These are phyloP conservation scores for Arctium minus DNA, from an alignment of 129 eudicot genomes.

Conservation along the genomic window DNA sequence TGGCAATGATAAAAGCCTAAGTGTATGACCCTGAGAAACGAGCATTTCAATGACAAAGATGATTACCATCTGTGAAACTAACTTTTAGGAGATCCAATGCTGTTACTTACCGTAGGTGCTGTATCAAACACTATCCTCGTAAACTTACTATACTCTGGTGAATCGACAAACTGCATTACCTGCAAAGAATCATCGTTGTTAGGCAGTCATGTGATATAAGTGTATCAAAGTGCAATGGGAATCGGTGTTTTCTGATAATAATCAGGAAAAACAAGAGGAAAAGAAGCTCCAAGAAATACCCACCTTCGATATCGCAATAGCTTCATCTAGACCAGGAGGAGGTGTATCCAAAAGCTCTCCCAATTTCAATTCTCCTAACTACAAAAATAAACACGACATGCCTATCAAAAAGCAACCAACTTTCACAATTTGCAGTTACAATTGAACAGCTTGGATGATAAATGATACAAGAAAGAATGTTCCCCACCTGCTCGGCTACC, in stretches of 20 bases:
- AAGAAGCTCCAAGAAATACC: not conserved
- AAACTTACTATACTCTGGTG: conserved; percentile 49
- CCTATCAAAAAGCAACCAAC: conserved; percentile 1
- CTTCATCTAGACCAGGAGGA: conserved; percentile 76
- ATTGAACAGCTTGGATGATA: not conserved
- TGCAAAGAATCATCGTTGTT: conserved; percentile 21
- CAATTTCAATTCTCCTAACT: conserved; percentile 63
- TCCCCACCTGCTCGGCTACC: conserved; percentile 65
- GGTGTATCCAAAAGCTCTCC: conserved; percentile 66
- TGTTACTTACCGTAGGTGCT: conserved; percentile 56
- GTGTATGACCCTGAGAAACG: conserved; percentile 56
- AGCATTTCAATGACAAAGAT: not conserved
- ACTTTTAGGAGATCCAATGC: not conserved
- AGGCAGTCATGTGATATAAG: not conserved
- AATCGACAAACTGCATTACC: conserved; percentile 74
- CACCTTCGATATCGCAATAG: conserved; percentile 71
- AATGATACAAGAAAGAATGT: not conserved
- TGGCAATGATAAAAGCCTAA: conserved; percentile 59
- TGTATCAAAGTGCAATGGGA: not conserved
- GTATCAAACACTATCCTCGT: conserved; percentile 72
- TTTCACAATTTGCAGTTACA: not conserved
- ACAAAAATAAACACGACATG: conserved; percentile 14
- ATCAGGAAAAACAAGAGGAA: not conserved
- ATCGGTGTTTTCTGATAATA: not conserved
- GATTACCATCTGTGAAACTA: not conserved